Base-by-base conservation (phyloP, 164 flowering plant species). In the Warburgia ugandensis region DNA sequence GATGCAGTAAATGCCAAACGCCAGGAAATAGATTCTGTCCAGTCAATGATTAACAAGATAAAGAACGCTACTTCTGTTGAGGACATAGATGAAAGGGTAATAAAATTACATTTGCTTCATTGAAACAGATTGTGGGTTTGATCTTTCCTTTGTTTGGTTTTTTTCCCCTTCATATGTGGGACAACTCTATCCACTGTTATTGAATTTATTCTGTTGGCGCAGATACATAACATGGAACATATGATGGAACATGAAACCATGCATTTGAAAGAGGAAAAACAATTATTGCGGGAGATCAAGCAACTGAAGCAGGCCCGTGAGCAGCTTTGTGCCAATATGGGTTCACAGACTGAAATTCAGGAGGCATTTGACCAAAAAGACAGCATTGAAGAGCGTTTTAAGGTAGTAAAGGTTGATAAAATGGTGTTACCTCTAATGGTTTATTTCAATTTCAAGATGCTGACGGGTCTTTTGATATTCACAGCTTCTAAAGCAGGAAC, bases 231-330 rank as follows among this genome's bases (percentile, higher is more conserved):
- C 39, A 77, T 81, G 78, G 84, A 83, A 57, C 84, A 73, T 55
- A 74, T 14, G 68, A 77, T 86, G 25, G 68, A 79, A 60, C 97
- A 90, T 56, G 96, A 83, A 65, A 86, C 96, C 29, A 62, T 82
- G 67, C 68, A 78, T 30, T 59, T 90, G 58, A 79, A 69, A 52
- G 94, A 86, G 60, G 96, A 90, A 67, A 89, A 77, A 60, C 80
- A 77, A 38, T 52, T 71, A 31, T 71, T 89, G 62, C 90, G 84
- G 29, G 90, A 83, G 55, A 86, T 89, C 52, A 83, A 85, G 61
- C 82, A 73, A 63, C 57, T 81, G 73, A 89, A 77, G 65, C 66
- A 65, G 38, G 55, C 31, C 22, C 79, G 85, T 6, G 87, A 78
- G 29, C 73, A 80, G 52, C 58, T 78, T 11, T 64, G 73, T 45